Conservation (phyloP, 2,329 filamentous ascomycete species). For the Graphium sp. region DNA sequence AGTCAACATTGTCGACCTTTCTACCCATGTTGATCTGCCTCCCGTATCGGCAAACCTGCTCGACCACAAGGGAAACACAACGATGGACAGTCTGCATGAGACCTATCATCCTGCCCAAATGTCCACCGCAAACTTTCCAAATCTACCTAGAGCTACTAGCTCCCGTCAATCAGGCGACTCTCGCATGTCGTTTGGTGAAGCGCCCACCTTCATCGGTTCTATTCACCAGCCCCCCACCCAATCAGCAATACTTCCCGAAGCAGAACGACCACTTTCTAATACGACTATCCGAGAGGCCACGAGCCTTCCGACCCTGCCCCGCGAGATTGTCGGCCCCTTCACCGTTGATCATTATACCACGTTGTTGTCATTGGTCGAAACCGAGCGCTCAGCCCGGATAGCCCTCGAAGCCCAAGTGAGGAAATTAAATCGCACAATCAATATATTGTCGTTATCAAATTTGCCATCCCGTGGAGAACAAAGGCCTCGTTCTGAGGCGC, state of each 20-base stretch:
- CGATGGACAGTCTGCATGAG: no score
- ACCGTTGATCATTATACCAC: slow-evolving; percentile 29
- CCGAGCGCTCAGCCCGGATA: slow-evolving; percentile 37
- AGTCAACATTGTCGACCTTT: no score
- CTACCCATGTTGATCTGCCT: no score
- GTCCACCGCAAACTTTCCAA: no score
- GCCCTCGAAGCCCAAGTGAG: slow-evolving; percentile 39
- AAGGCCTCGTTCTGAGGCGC: slow-evolving; percentile 6
- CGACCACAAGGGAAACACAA: not conserved
- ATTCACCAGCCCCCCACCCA: slow-evolving; percentile 17
- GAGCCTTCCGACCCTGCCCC: slow-evolving; percentile 23
- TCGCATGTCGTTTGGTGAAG: slow-evolving; percentile 26
- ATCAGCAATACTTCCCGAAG: slow-evolving; percentile 7
- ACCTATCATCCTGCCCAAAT: no score
- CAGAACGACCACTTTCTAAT: slow-evolving; percentile 22
- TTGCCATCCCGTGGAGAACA: slow-evolving; percentile 16
- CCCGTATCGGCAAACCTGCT: no score
- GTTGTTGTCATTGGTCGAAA: slow-evolving; percentile 33
- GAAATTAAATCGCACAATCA: slow-evolving; percentile 30
- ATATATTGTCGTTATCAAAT: slow-evolving; percentile 26
- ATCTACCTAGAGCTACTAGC: no score
- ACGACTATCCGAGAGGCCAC: slow-evolving; percentile 28
- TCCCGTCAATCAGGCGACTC: slow-evolving; percentile 24
- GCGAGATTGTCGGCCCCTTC: slow-evolving; percentile 14
- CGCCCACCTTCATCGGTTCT: slow-evolving; percentile 25